Percentiles rank a stretch among this genome's conserved stretches.
Conservation (phyloP, 2,329 filamentous ascomycete species). For the Diaporthe caulivora region DNA sequence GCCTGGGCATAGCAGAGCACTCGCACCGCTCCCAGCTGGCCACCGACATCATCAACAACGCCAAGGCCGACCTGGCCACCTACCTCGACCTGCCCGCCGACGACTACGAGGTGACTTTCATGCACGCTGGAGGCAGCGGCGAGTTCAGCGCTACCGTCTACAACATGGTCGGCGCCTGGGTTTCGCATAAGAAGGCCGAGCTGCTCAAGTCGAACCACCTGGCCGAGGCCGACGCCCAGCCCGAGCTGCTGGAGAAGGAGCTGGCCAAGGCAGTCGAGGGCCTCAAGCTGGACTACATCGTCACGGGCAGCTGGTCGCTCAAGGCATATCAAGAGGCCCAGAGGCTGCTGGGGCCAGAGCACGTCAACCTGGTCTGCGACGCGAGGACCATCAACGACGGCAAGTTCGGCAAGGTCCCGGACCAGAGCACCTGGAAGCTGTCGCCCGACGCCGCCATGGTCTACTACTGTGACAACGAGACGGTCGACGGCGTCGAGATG, state of each 20-base stretch:
- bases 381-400: constrained; percentile 74
- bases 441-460: constrained; percentile 78
- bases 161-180: constrained; percentile 87
- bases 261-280: constrained; percentile 75
- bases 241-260: constrained; percentile 68
- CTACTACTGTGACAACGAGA: constrained; percentile 96
- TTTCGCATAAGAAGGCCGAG: constrained; percentile 73
- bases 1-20: constrained; percentile 89
- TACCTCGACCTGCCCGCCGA: constrained; percentile 83
- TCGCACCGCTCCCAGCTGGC: constrained; percentile 88
- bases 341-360: constrained; percentile 80
- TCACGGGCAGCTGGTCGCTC: constrained; percentile 91
- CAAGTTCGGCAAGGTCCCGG: constrained; percentile 88
- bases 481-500: constrained; percentile 93
- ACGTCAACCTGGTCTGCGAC: constrained; percentile 85
- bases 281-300: constrained; percentile 87
- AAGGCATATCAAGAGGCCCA: constrained; percentile 89
- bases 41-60: constrained; percentile 80
- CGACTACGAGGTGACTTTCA: constrained; percentile 89
- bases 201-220: constrained; percentile 68
- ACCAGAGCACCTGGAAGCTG: constrained; percentile 81
- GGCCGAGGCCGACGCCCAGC: constrained; percentile 63
- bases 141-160: constrained; percentile 88
- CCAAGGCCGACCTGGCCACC: constrained; percentile 78
- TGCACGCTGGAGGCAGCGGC: constrained; percentile 88